Percentiles rank a stretch among this genome's conserved stretches.
Evolutionary conservation across 345 rosid genomes (phyloP).

Genomic region (Balakata baccata): DNA sequence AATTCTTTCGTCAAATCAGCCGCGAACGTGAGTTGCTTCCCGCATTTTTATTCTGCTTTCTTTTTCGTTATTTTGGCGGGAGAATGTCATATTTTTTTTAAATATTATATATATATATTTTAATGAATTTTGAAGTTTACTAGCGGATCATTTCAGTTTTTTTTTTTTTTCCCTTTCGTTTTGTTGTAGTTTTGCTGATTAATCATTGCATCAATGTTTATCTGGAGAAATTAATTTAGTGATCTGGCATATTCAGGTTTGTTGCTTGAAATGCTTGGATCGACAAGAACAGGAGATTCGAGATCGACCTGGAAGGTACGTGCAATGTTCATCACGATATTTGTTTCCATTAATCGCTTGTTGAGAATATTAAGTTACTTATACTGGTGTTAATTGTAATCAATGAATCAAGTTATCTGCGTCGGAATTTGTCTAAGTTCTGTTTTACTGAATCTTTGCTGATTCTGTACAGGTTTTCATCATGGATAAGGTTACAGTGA

Average conservation of each 20-base stretch:
- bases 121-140: not conserved
- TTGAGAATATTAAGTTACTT: not conserved
- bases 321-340: not conserved
- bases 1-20: slow-evolving; percentile 69
- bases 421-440: not conserved
- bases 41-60: not conserved
- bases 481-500: slow-evolving; percentile 87
- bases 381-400: not conserved
- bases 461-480: slow-evolving; percentile 59
- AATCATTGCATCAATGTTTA: not conserved
- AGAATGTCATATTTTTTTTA: not conserved
- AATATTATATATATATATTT: too few relatives aligned
- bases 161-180: not conserved
- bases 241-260: slow-evolving; percentile 41
- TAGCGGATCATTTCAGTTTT: not conserved
- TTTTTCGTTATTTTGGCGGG: slow-evolving; percentile 13
- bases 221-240: not conserved
- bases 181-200: not conserved
- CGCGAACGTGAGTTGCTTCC: slow-evolving; percentile 59
- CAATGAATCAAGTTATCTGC: not conserved
- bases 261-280: slow-evolving; percentile 80
- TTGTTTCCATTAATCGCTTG: not conserved
- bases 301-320: slow-evolving; percentile 79
- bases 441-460: slow-evolving; percentile 4
- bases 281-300: slow-evolving; percentile 58